phyloP scores from a whole-genome alignment of 306 rosid species.

The Citrullus mucosospermus region DNA sequence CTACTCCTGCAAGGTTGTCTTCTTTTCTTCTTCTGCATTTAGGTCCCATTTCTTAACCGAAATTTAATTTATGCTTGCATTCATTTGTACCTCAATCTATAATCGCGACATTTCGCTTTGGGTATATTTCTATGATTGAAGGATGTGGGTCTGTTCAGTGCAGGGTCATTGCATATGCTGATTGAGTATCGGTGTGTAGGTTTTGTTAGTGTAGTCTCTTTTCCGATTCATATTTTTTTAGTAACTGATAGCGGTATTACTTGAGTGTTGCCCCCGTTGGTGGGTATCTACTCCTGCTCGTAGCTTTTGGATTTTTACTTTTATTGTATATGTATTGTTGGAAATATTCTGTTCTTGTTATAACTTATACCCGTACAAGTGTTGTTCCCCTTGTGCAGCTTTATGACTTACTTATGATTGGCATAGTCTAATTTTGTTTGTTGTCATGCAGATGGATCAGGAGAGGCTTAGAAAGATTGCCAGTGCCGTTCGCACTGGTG shows the following conservation, averaged over 20 bases:
- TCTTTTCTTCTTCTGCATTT: background rate
- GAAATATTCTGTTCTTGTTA: background rate
- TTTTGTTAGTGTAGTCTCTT: background rate
- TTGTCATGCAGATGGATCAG: conserved; percentile 50
- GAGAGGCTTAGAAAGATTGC: conserved; percentile 90
- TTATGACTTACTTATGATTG: background rate
- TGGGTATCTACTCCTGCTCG: background rate
- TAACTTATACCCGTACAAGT: background rate
- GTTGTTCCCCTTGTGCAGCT: background rate
- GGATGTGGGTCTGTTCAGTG: background rate
- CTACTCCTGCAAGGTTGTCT: background rate
- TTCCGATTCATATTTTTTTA: background rate
- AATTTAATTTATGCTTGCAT: background rate
- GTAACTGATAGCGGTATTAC: background rate
- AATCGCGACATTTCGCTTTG: background rate
- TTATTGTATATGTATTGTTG: background rate
- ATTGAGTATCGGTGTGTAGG: background rate
- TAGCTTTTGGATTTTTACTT: background rate
- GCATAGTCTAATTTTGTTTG: background rate
- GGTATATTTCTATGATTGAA: background rate
- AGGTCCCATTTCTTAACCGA: background rate
- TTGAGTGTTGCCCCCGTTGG: background rate
- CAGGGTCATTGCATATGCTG: background rate
- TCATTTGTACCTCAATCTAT: background rate
- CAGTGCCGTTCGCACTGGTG: conserved; percentile 92